Conservation (phyloP, 2,329 filamentous ascomycete species). For the Dactylellina drechsleri region DNA sequence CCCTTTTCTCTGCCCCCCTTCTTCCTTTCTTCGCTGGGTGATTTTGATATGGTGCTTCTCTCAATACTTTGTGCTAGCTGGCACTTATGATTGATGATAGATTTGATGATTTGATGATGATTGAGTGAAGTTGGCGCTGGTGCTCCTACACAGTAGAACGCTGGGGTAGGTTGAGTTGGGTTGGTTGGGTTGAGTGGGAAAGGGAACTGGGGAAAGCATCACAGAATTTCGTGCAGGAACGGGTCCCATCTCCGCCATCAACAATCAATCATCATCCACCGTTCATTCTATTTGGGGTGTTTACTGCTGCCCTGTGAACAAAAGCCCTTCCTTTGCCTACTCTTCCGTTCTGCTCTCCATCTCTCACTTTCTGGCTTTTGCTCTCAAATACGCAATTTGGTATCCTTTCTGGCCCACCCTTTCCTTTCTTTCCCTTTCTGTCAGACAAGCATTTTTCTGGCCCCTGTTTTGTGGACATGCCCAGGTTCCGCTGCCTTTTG, state of each 20-base stretch:
- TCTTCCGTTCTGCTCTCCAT: neutral
- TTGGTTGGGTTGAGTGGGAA: too few relatives aligned
- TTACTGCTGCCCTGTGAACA: neutral
- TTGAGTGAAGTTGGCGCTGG: neutral
- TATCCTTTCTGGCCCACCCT: slow-evolving; percentile 33
- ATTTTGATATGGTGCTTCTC: too few relatives aligned
- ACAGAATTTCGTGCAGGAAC: too few relatives aligned
- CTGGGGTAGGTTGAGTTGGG: neutral
- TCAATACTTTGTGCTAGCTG: neutral
- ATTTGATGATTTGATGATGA: too few relatives aligned
- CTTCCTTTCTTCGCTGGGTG: neutral
- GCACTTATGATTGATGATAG: too few relatives aligned
- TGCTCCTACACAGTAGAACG: neutral
- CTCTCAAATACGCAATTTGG: neutral
- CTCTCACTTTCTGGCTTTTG: neutral
- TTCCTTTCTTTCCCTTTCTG: slow-evolving; percentile 30
- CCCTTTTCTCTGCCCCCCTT: neutral
- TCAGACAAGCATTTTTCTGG: slow-evolving; percentile 48
- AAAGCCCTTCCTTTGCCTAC: neutral
- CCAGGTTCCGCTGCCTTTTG: too few relatives aligned
- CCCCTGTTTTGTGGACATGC: slow-evolving; percentile 53
- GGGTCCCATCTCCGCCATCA: neutral
- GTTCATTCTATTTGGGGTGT: neutral
- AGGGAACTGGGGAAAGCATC: too few relatives aligned
- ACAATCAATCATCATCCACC: too few relatives aligned